phyloP scores from a whole-genome alignment of 129 eudicot genomes.

The Lonicera japonica region DNA sequence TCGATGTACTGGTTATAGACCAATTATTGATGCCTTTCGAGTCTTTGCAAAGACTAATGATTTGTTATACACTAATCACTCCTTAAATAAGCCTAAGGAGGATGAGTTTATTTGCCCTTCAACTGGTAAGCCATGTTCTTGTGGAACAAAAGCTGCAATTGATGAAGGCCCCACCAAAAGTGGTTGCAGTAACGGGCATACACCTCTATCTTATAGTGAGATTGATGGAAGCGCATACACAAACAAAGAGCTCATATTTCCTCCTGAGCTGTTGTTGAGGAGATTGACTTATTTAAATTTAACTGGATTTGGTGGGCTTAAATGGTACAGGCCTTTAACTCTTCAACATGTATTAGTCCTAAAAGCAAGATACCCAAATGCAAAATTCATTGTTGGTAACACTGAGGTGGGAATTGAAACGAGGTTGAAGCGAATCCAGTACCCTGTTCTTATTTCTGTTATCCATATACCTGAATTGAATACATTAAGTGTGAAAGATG shows the following conservation, averaged over 20 bases:
- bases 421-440: conserved; percentile 70
- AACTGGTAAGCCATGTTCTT: conserved; percentile 94
- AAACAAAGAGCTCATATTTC: conserved; percentile 84
- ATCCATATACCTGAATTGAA: conserved; percentile 78
- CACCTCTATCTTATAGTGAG: conserved; percentile 61
- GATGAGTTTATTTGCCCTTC: conserved; percentile 85
- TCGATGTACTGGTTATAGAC: conserved; percentile 95
- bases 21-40: conserved; percentile 91
- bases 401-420: conserved; percentile 91
- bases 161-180: conserved; percentile 19
- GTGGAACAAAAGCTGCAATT: conserved; percentile 36
- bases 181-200: conserved; percentile 14
- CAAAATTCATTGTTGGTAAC: conserved; percentile 84
- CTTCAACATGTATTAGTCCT: conserved; percentile 67
- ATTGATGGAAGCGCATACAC: conserved; percentile 72
- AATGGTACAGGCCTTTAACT: conserved; percentile 74
- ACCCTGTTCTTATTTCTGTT: conserved; percentile 69
- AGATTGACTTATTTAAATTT: conserved; percentile 46
- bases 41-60: conserved; percentile 88
- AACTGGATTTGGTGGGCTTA: conserved; percentile 65
- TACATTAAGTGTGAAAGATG: conserved; percentile 41
- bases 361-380: conserved; percentile 68
- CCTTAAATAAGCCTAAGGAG: conserved; percentile 11
- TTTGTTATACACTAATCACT: conserved; percentile 43
- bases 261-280: conserved; percentile 77